Conservation (phyloP, 257 asterid species). For the Nicotiana attenuata region DNA sequence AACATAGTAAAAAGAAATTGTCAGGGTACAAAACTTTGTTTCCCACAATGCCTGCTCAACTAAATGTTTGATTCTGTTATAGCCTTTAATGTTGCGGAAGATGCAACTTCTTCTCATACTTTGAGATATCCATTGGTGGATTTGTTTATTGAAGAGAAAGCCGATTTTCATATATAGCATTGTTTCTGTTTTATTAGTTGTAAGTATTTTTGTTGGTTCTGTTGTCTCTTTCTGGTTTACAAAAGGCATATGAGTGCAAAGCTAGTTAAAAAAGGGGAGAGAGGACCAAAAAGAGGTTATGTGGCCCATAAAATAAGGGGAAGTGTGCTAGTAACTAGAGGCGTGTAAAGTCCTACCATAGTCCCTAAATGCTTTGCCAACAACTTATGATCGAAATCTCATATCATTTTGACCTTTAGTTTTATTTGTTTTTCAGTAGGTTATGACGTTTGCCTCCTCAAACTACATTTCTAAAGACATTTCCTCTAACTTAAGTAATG, state of each 20-base stretch:
- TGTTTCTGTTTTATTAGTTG: background rate
- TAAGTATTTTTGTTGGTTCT: no score
- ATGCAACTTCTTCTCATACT: background rate
- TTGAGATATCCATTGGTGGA: background rate
- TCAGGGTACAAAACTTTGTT: no score
- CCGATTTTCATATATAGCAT: background rate
- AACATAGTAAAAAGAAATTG: no score
- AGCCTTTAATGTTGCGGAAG: no score
- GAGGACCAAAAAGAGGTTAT: background rate
- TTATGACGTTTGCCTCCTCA: background rate
- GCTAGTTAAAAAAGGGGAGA: background rate
- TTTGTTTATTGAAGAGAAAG: background rate
- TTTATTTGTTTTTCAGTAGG: no score
- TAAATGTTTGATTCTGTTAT: no score
- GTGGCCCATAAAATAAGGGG: background rate
- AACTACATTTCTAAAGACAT: background rate
- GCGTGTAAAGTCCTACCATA: background rate
- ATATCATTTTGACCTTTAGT: background rate
- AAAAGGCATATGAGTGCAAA: no score
- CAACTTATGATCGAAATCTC: background rate
- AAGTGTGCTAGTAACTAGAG: background rate
- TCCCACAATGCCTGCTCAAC: no score
- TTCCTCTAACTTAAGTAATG: background rate
- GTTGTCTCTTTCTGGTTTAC: background rate
- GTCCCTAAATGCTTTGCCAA: background rate